Evolutionary conservation across 2,329 filamentous ascomycete species (phyloP).

Genomic region (Venturia nashicola): DNA sequence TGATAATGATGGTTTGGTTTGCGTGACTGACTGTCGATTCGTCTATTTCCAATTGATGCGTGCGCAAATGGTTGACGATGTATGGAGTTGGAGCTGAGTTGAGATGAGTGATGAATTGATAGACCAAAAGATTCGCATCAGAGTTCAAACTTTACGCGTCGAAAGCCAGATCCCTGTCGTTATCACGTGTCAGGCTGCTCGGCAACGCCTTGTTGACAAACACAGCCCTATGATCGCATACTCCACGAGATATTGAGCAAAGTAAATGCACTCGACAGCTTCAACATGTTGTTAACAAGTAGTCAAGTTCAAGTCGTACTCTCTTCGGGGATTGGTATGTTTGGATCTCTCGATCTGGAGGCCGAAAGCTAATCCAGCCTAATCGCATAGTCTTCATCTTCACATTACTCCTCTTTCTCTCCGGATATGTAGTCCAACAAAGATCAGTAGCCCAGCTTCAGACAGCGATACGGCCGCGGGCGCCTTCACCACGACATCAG

Average conservation of each 20-base stretch:
- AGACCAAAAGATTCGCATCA: not conserved
- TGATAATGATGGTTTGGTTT: constrained; percentile 17
- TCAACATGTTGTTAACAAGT: constrained; percentile 50
- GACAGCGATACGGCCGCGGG: constrained; percentile 26
- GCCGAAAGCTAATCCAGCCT: not conserved
- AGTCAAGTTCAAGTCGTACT: constrained; percentile 58
- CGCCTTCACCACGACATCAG: constrained; percentile 7
- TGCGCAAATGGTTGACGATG: not conserved
- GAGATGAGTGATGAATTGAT: not conserved
- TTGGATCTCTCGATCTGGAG: not conserved
- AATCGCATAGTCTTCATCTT: constrained; percentile 47
- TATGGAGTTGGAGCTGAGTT: not conserved
- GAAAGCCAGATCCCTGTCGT: not conserved
- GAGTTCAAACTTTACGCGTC: not conserved
- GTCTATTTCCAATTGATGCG: not conserved
- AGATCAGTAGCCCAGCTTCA: constrained; percentile 70
- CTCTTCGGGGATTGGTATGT: constrained; percentile 49
- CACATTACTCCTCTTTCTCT: constrained; percentile 72
- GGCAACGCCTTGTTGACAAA: constrained; percentile 2
- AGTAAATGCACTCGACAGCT: not conserved
- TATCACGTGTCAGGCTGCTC: not conserved
- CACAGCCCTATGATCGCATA: not conserved
- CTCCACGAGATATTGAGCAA: no score
- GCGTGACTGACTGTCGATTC: not conserved
- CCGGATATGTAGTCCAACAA: constrained; percentile 80